Percentiles rank a stretch among this genome's conserved stretches.
Conservation (phyloP, 331 rosid genomes). For the Cucumis variabilis region DNA sequence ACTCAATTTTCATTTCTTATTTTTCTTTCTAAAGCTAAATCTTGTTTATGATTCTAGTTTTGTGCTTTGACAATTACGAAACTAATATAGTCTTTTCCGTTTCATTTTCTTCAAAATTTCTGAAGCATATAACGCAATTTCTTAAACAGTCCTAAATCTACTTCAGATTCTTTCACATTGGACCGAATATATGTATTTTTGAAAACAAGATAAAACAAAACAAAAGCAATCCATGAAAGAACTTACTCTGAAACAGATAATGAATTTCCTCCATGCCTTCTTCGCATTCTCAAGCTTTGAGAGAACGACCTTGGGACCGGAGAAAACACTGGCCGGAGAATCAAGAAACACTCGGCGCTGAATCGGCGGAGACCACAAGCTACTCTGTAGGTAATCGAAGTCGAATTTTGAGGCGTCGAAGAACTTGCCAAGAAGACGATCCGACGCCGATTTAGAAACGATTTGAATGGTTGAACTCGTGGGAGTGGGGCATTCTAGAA, state of each 20-base stretch:
- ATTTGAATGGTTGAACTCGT: slow-evolving; percentile 45
- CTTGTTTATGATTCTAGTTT: background rate
- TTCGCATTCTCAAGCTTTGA: slow-evolving; percentile 45
- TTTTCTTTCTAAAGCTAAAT: background rate
- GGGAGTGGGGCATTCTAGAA: slow-evolving; percentile 32
- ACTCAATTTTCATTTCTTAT: too few species aligned
- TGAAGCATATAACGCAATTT: background rate
- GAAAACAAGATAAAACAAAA: background rate
- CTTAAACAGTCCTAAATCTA: too few species aligned
- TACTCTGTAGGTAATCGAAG: slow-evolving; percentile 61
- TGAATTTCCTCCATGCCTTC: slow-evolving; percentile 46
- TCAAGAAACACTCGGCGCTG: slow-evolving; percentile 46
- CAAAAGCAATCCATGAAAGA: background rate
- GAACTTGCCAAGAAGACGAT: slow-evolving; percentile 71
- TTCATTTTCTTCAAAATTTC: background rate
- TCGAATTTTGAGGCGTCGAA: slow-evolving; percentile 63
- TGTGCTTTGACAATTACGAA: background rate
- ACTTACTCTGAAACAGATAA: slow-evolving; percentile 46
- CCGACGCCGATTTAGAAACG: slow-evolving; percentile 62
- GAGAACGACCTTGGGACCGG: slow-evolving; percentile 25
- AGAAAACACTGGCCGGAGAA: slow-evolving; percentile 40
- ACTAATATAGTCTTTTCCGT: background rate
- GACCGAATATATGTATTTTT: background rate
- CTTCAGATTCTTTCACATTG: background rate
- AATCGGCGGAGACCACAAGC: slow-evolving; percentile 73